These are phyloP conservation scores for Chlorella vulgaris DNA, from an alignment of 139 green algal genomes.

Conservation along the genomic window DNA sequence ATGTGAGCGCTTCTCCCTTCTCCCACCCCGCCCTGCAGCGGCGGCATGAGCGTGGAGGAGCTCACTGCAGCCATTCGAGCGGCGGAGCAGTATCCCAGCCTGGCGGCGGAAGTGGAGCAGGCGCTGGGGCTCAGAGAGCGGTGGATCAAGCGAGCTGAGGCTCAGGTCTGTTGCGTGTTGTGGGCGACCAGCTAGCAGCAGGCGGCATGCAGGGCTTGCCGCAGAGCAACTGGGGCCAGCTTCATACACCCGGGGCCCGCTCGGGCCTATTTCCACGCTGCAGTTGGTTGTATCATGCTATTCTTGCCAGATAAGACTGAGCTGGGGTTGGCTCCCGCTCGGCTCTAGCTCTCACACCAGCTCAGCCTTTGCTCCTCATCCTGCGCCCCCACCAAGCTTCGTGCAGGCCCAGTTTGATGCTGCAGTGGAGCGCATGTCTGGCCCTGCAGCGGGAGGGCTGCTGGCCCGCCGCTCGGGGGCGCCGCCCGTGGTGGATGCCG, in stretches of 20 bases:
- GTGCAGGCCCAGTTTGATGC: constrained; percentile 22
- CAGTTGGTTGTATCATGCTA: no score
- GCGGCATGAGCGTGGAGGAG: constrained; percentile 40
- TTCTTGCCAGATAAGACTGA: no score
- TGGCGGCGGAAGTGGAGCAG: constrained; percentile 56
- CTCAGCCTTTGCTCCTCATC: background rate
- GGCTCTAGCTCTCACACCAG: background rate
- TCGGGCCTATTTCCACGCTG: no score
- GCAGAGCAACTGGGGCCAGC: background rate
- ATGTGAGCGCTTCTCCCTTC: background rate
- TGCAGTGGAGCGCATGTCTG: constrained; percentile 6
- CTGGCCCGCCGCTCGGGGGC: background rate
- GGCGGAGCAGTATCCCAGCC: constrained; percentile 55
- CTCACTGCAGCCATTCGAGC: constrained; percentile 56
- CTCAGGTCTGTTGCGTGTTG: constrained; percentile 36
- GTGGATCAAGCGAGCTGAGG: constrained; percentile 55
- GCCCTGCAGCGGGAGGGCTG: background rate
- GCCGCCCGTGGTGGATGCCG: constrained; percentile 1
- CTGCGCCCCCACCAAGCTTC: no score
- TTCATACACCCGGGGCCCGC: no score
- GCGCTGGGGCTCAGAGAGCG: constrained; percentile 53
- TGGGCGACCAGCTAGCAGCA: background rate
- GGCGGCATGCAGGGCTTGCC: background rate
- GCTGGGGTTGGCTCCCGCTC: background rate
- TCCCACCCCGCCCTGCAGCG: background rate